Evolutionary conservation across 208 protist species (phyloP), one percentile per base, ranked within the genome.

Genomic region (Trichomonas tenax): DNA sequence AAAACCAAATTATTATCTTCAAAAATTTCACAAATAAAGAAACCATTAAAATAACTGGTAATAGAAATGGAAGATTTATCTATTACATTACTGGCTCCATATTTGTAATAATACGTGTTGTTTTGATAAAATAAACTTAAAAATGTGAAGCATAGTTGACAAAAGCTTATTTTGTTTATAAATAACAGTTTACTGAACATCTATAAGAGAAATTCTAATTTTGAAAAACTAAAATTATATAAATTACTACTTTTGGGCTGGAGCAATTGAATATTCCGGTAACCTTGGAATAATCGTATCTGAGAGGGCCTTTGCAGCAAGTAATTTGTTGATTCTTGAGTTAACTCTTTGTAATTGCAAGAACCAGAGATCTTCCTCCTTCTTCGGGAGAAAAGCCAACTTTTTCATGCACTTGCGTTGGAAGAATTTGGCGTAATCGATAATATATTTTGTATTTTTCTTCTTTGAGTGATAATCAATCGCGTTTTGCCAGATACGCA

Each of bases 401-500:
- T 44, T 48, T 93, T 93, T 93, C 45, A 58, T 34, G 41, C 40
- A 93, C 10, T 34, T 93, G 1, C 45, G 45, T 51, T 38, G 41
- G 26, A 84, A 84, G 8, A 15, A 41, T 84, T 84, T 84, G 15
- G 81, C 81, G 26, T 72, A 72, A 72, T 72, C 58, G 11, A 72
- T 21, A 14, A 89, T 44, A 8, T 89, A 44, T 26, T 89, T 40
- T 31, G 82, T 46, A 11, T 21, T 58, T 93, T 48, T 38, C n/a
- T 93, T 93, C 4, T 93, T 51, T 17, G 40, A 34, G 46, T 97
- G 97, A 82, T 95, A 97, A 44, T 82, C 95, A 44, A 82, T 96
- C 17, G 96, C 96, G 49, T 97, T 97, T 41, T 89, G 3, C 96
- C 96, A 97, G 49, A 96, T 63, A 14, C 26, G 31, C 48, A 88